Conservation (phyloP, 805 yeast species). For the Kuraishia borneana region DNA sequence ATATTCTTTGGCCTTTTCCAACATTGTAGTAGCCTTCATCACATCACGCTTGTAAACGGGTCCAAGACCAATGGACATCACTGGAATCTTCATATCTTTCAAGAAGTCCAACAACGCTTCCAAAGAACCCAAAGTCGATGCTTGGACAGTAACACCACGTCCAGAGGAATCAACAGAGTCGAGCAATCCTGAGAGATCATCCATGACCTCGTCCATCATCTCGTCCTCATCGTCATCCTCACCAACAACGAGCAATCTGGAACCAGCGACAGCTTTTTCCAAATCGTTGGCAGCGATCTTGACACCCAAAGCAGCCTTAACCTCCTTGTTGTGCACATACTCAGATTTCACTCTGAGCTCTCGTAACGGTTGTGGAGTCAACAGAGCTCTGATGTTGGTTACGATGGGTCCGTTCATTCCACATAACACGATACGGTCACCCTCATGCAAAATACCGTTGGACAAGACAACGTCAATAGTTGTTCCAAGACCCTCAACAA, state of each 20-base stretch:
- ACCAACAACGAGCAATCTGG: slow-evolving; percentile 87
- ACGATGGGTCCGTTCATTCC: slow-evolving; percentile 98
- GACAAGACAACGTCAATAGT: slow-evolving; percentile 96
- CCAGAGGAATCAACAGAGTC: slow-evolving; percentile 94
- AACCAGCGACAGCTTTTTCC: slow-evolving; percentile 98
- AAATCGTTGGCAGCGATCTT: slow-evolving; percentile 96
- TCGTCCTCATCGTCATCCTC: slow-evolving; percentile 98
- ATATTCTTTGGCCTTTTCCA: slow-evolving; percentile 88
- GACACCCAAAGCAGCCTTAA: slow-evolving; percentile 98
- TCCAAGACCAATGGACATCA: slow-evolving; percentile 95
- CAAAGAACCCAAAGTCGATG: slow-evolving; percentile 94
- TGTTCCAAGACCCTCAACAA: slow-evolving; percentile 96
- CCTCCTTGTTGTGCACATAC: slow-evolving; percentile 93
- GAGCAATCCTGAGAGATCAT: slow-evolving; percentile 86
- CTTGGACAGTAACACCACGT: slow-evolving; percentile 96
- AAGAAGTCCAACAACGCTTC: slow-evolving; percentile 96
- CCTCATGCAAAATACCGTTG: slow-evolving; percentile 92
- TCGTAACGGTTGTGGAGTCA: slow-evolving; percentile 96
- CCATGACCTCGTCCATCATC: slow-evolving; percentile 96
- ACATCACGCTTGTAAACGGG: slow-evolving; percentile 98
- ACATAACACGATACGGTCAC: slow-evolving; percentile 91
- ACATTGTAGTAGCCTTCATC: slow-evolving; percentile 94
- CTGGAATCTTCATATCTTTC: slow-evolving; percentile 98
- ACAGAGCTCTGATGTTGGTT: slow-evolving; percentile 87
- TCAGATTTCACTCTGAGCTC: slow-evolving; percentile 96